These are phyloP conservation scores for Zygoascus meyerae DNA, from an alignment of 1,139 yeast species.

Conservation along the genomic window DNA sequence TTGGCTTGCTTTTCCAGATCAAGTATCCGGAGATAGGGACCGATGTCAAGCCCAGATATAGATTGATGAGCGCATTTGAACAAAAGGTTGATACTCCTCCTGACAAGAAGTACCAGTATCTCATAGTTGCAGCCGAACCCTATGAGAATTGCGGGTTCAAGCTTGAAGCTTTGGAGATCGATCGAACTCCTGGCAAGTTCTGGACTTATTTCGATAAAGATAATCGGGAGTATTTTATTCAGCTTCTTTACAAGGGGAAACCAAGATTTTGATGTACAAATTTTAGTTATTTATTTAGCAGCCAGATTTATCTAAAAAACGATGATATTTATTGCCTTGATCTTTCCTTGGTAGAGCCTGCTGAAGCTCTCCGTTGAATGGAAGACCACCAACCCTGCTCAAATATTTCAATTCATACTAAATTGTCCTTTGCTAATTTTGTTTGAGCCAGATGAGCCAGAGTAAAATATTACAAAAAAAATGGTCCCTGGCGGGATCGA, in stretches of 20 bases:
- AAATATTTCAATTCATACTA: too few species aligned
- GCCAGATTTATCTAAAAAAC: not conserved
- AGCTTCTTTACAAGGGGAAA: slow-evolving; percentile 47
- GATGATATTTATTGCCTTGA: too few species aligned
- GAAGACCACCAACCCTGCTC: too few species aligned
- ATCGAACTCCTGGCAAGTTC: slow-evolving; percentile 42
- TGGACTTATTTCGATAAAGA: slow-evolving; percentile 75
- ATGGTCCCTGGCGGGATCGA: slow-evolving; percentile 23
- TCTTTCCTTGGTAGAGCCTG: too few species aligned
- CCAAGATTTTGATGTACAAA: not conserved
- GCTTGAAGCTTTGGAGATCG: slow-evolving; percentile 56
- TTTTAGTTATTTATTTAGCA: not conserved
- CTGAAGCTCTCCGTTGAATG: too few species aligned
- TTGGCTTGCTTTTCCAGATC: slow-evolving; percentile 58
- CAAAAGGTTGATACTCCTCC: slow-evolving; percentile 43
- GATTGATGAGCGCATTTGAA: slow-evolving; percentile 73
- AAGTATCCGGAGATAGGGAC: slow-evolving; percentile 48
- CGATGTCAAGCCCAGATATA: slow-evolving; percentile 51
- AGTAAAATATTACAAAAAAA: slow-evolving; percentile 5
- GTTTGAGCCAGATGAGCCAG: too few species aligned
- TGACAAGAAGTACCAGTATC: slow-evolving; percentile 50
- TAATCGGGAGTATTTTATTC: slow-evolving; percentile 61
- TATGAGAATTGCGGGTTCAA: slow-evolving; percentile 71
- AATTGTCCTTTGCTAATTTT: too few species aligned
- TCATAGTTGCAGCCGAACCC: slow-evolving; percentile 79